These are phyloP conservation scores for Tremellales sp. DNA, from an alignment of 1,284 basidiomycete species.

Conservation along the genomic window DNA sequence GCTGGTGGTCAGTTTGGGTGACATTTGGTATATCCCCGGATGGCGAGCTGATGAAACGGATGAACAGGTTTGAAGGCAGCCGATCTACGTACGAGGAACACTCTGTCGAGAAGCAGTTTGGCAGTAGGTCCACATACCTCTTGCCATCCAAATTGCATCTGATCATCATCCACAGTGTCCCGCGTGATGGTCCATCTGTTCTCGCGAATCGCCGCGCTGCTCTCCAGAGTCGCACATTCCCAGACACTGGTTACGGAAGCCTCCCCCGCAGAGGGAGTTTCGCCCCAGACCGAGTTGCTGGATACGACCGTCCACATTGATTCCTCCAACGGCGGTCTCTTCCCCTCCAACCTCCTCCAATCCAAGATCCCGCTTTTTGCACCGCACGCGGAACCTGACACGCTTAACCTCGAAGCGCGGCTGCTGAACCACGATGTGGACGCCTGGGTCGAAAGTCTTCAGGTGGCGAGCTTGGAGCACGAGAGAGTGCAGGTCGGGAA, in stretches of 20 bases:
- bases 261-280: conserved; percentile 2
- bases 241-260: conserved; percentile 25
- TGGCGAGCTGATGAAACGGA: conserved; percentile 3
- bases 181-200: conserved; percentile 45
- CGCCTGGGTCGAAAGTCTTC: conserved; percentile 42
- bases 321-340: conserved; percentile 12
- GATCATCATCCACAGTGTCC: conserved; percentile 28
- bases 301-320: conserved; percentile 2
- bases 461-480: conserved; percentile 40
- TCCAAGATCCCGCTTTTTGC: conserved; percentile 1
- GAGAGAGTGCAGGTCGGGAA: conserved; percentile 50
- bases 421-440: conserved; percentile 44
- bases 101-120: conserved; percentile 55
- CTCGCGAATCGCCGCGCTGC: conserved; percentile 32
- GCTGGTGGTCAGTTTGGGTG: conserved; percentile 49
- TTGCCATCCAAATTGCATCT: not conserved
- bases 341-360: conserved; percentile 35
- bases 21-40: conserved; percentile 21
- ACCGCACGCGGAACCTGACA: conserved; percentile 9
- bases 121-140: conserved; percentile 42
- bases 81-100: conserved; percentile 47
- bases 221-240: conserved; percentile 26
- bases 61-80: conserved; percentile 29
- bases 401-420: conserved; percentile 31
- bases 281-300: conserved; percentile 1